phyloP scores from a whole-genome alignment of 2,329 filamentous ascomycete genomes.

The Cadophora sp. region DNA sequence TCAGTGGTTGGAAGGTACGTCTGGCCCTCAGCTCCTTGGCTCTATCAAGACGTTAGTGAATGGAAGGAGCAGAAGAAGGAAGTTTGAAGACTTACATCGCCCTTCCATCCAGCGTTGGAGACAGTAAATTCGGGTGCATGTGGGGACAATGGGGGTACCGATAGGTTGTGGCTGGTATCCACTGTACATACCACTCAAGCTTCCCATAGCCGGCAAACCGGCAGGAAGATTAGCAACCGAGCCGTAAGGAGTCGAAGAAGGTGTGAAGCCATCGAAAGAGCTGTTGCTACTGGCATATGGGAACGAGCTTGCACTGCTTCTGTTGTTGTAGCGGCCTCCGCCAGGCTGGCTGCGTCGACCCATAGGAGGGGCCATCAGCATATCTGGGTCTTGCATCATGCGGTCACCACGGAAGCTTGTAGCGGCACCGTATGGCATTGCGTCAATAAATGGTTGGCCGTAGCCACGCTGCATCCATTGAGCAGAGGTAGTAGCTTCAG shows the following conservation, averaged over 20 bases:
- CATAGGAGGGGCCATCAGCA: slow-evolving; percentile 38
- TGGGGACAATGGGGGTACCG: slow-evolving; percentile 72
- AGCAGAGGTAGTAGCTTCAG: slow-evolving; percentile 47
- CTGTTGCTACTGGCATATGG: slow-evolving; percentile 45
- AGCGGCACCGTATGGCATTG: slow-evolving; percentile 38
- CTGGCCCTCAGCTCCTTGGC: slow-evolving; percentile 61
- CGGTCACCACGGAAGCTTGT: slow-evolving; percentile 41
- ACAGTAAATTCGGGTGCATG: slow-evolving; percentile 78
- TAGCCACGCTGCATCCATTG: slow-evolving; percentile 55
- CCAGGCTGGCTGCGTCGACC: slow-evolving; percentile 37
- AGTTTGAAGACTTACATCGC: slow-evolving; percentile 39
- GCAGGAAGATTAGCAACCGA: slow-evolving; percentile 39
- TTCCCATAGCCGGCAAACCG: slow-evolving; percentile 34
- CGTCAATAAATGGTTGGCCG: slow-evolving; percentile 42
- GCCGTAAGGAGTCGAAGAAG: slow-evolving; percentile 39
- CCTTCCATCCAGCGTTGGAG: slow-evolving; percentile 46
- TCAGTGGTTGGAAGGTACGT: slow-evolving; percentile 88
- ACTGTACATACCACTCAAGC: slow-evolving; percentile 40
- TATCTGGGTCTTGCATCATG: slow-evolving; percentile 40
- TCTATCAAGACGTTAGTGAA: slow-evolving; percentile 47
- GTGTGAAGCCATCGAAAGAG: slow-evolving; percentile 44
- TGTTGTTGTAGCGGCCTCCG: slow-evolving; percentile 41
- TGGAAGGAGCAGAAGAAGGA: slow-evolving; percentile 30
- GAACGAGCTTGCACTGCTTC: slow-evolving; percentile 38
- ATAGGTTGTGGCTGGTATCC: slow-evolving; percentile 59